Evolutionary conservation across 805 yeast genomes (phyloP).

Genomic region (Metschnikowia cubensis): DNA sequence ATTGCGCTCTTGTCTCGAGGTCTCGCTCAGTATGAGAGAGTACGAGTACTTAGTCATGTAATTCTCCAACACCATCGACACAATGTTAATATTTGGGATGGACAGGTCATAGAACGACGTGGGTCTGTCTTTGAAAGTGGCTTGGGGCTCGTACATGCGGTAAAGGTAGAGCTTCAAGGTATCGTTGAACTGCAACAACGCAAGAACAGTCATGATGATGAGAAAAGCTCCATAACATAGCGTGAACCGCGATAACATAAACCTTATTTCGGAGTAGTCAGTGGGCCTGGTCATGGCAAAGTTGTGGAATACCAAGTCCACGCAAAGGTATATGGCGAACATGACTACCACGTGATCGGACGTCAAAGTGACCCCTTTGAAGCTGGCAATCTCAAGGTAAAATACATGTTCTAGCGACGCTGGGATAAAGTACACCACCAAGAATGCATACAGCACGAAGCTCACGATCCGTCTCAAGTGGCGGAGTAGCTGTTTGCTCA

Average conservation of each 20-base stretch:
- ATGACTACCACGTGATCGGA: constrained; percentile 26
- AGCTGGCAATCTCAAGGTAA: constrained; percentile 15
- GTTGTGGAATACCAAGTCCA: constrained; percentile 6
- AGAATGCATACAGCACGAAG: background rate
- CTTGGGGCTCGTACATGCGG: constrained; percentile 9
- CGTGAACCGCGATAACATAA: constrained; percentile 8
- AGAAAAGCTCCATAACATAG: constrained; percentile 11
- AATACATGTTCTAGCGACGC: constrained; percentile 19
- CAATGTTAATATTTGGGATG: constrained; percentile 7
- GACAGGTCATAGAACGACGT: constrained; percentile 4
- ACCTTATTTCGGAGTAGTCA: constrained; percentile 2
- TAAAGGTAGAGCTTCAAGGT: constrained; percentile 11
- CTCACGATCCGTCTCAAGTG: constrained; percentile 2
- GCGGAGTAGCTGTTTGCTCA: background rate
- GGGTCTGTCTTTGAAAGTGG: background rate
- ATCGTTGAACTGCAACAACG: constrained; percentile 10
- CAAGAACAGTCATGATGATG: constrained; percentile 3
- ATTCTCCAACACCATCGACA: constrained; percentile 8
- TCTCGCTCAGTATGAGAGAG: background rate
- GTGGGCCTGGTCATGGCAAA: background rate
- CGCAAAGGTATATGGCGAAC: background rate
- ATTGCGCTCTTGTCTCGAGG: background rate
- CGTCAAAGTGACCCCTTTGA: constrained; percentile 12
- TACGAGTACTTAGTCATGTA: constrained; percentile 12
- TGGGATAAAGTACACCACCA: constrained; percentile 9